A percentile compares a stretch with the other conserved stretches of the same genome.
These are phyloP conservation scores for Naganishia onofrii DNA, from an alignment of 768 basidiomycete species.

Conservation along the genomic window DNA sequence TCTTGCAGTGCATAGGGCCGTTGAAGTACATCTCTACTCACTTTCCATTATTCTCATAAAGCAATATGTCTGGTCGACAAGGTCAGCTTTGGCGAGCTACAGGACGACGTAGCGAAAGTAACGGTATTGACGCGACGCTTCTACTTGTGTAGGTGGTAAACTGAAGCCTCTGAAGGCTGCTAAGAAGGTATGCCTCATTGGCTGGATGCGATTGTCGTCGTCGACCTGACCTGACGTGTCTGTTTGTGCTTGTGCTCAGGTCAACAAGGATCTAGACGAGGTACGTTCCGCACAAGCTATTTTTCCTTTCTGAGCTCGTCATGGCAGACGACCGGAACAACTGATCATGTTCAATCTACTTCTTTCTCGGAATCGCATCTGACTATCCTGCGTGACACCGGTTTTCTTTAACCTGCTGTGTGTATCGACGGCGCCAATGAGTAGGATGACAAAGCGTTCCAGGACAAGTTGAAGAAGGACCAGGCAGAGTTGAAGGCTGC, in stretches of 20 bases:
- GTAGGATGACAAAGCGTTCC: slow-evolving; percentile 36
- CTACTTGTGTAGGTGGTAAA: slow-evolving; percentile 35
- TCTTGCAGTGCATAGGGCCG: too few species aligned
- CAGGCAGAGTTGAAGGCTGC: slow-evolving; percentile 37
- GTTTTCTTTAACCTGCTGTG: too few species aligned
- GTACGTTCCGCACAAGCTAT: not conserved
- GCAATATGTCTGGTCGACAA: slow-evolving; percentile 17
- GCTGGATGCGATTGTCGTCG: not conserved
- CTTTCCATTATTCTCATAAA: not conserved
- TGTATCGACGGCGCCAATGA: not conserved
- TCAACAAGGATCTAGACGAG: slow-evolving; percentile 10
- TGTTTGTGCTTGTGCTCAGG: not conserved
- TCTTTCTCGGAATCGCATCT: too few species aligned
- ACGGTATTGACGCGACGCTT: not conserved
- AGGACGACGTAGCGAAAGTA: not conserved
- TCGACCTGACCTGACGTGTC: not conserved
- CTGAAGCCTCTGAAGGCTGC: slow-evolving; percentile 39
- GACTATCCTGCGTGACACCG: too few species aligned
- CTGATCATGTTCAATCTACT: not conserved
- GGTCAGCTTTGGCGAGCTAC: not conserved
- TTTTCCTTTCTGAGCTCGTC: not conserved
- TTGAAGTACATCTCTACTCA: not conserved
- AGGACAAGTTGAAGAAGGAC: slow-evolving; percentile 32
- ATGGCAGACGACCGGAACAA: not conserved
- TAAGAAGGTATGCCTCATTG: slow-evolving; percentile 33